Evolutionary conservation across 2,329 filamentous ascomycete species (phyloP), one percentile per base, ranked within the genome.

Genomic region (Pseudogymnoascus sp.): DNA sequence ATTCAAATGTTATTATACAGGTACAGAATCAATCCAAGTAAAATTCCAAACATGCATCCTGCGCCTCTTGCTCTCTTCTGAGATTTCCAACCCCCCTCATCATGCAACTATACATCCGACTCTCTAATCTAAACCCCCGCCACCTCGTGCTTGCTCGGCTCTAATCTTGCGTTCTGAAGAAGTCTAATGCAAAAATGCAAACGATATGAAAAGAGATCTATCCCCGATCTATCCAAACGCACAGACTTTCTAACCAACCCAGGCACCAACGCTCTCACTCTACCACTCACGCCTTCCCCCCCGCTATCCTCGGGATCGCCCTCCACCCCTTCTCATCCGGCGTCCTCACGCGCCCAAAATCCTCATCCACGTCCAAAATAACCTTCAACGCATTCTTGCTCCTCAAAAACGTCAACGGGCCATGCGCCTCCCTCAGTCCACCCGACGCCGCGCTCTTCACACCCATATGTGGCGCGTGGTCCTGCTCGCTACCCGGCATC

Each of bases 331-430:
- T 67, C 65, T 64, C 67, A 8, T 68, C 67, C n/a, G 67, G 68
- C 16, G 67, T 41, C 64, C 65, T 70, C 16, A 61, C 59, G 10
- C 77, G 69, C 79, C 93, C 93, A 80, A 98, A 97, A 74, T 96
- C 90, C 78, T 95, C 88, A 73, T 98, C 93, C 65, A 98, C 80
- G 75, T 98, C 93, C 59, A 97, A 84, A 70, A 98, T 93, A 70
- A 97, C 90, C 83, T 97, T 97, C 70, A 98, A 82, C 10, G 93
- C 93, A 74, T 97, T 98, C 65, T 92, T 83, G 77, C 90, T 96
- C 70, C 87, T 79, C 68, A 90, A 75, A 72, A 88, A 89, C 31
- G 86, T 84, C 66, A 75, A 62, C 14, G 73, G 72, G 1, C 70
- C 72, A 26, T 69, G 68, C n/a, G 72, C 69, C 16, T 70, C 71